Evolutionary conservation across 208 protist genomes (phyloP), one percentile per base, ranked within the genome.

Genomic region (Angomonas deanei): DNA sequence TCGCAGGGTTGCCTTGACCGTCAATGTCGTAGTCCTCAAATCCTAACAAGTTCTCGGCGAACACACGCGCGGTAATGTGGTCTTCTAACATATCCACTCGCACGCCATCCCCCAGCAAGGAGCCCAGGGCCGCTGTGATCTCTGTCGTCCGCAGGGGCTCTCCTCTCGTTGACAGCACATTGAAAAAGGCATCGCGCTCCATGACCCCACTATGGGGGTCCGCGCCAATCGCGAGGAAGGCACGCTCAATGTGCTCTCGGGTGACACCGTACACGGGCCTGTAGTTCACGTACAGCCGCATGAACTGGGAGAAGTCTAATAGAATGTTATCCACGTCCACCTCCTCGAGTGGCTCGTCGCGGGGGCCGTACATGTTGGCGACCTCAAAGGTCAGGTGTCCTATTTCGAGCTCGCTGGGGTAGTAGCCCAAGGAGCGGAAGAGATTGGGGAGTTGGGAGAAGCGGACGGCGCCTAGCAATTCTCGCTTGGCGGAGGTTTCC

Each of bases 251-350:
- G 42, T 96, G 82, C 53, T 94, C 72, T 32, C 78, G 72, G 24
- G 86, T 86, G 61, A 97, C 90, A 32, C 90, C 92, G 33, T 93
- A 91, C 1, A 97, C 85, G 11, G 96, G 96, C 32, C 94, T 66
- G 72, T 98, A 94, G 74, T 98, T 98, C 23, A 98, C 88, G 75
- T 97, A 98, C 42, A 98, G 60, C 19, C 80, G 82, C 68, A 97
- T 80, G 77, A 97, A 97, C 68, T 92, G 86, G 24, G 88, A 75
- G 69, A 97, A 97, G 76, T 87, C 81, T 11, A 97, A 79, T 42
- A 88, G 66, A 50, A 94, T 92, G 19, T 70, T 77, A 13, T 90
- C 88, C 62, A 86, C 84, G 73, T 91, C 74, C 23, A 83, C 57
- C 60, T 84, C 79, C n/a, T 74, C 82, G n/a, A 93, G 62, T 3